phyloP scores from a whole-genome alignment of 805 yeast genomes.

The Candida verbasci region DNA sequence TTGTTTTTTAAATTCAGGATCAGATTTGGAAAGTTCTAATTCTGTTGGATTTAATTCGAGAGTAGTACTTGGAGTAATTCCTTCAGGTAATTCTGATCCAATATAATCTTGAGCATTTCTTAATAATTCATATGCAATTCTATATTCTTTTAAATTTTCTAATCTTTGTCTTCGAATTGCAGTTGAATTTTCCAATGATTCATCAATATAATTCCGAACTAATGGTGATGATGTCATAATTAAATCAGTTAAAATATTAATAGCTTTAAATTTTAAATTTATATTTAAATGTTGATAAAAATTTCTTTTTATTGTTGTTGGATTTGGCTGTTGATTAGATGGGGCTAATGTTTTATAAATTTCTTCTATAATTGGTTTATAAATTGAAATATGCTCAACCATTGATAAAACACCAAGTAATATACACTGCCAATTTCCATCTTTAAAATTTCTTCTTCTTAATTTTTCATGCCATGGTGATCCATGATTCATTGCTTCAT shows the following conservation, averaged over 20 bases:
- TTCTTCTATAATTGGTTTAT: constrained; percentile 43
- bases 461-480: constrained; percentile 76
- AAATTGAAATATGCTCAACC: constrained; percentile 55
- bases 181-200: constrained; percentile 61
- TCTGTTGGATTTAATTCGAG: constrained; percentile 42
- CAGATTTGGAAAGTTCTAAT: constrained; percentile 29
- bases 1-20: constrained; percentile 40
- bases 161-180: constrained; percentile 60
- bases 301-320: constrained; percentile 44
- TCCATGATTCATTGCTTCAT: constrained; percentile 49
- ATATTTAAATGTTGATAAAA: constrained; percentile 53
- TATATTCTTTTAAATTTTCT: constrained; percentile 61
- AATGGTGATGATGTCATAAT: constrained; percentile 48
- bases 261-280: constrained; percentile 49
- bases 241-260: constrained; percentile 62
- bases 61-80: background rate
- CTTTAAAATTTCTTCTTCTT: constrained; percentile 66
- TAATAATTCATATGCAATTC: constrained; percentile 47
- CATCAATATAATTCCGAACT: constrained; percentile 63
- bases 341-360: constrained; percentile 60
- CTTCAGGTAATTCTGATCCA: background rate
- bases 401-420: constrained; percentile 67
- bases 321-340: constrained; percentile 40
- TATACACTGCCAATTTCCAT: constrained; percentile 82
- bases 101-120: constrained; percentile 26